These are phyloP conservation scores for Phaeosphaeriaceae sp. DNA, from an alignment of 2,329 filamentous ascomycete species.

Conservation along the genomic window DNA sequence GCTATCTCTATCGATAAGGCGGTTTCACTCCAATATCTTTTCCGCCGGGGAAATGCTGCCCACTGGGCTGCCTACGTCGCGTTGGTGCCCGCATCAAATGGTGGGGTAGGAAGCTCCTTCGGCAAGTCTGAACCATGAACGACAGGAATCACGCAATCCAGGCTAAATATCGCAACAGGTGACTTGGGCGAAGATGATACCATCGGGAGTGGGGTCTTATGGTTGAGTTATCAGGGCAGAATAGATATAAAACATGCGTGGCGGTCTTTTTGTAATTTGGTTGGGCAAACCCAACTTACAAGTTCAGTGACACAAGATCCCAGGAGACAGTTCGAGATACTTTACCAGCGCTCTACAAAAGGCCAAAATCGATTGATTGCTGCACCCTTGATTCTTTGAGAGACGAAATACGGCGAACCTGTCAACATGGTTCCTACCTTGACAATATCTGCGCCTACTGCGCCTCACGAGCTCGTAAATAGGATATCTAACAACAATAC, in stretches of 20 bases:
- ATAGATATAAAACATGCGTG: slow-evolving; percentile 14
- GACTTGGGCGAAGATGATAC: slow-evolving; percentile 19
- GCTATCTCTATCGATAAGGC: no score
- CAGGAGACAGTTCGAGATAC: no score
- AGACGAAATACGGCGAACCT: background rate
- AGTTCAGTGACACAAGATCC: no score
- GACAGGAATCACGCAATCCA: slow-evolving; percentile 38
- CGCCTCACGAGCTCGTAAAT: slow-evolving; percentile 45
- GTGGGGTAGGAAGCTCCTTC: slow-evolving; percentile 7
- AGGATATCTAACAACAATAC: slow-evolving; percentile 40
- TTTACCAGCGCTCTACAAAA: no score
- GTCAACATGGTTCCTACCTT: slow-evolving; percentile 50
- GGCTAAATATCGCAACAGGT: slow-evolving; percentile 36
- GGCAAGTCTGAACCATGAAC: slow-evolving; percentile 5
- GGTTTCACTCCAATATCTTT: no score
- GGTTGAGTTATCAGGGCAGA: slow-evolving; percentile 19
- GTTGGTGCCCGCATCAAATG: background rate
- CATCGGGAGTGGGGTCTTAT: slow-evolving; percentile 7
- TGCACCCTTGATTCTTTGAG: no score
- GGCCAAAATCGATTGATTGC: no score
- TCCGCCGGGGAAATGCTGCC: no score
- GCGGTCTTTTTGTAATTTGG: background rate
- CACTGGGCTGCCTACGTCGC: no score
- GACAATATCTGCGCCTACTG: slow-evolving; percentile 44
- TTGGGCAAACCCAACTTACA: background rate